A percentile compares a stretch with the other conserved stretches of the same genome.
Conservation (phyloP, 495 filamentous ascomycete species). For the Penicillium nucicola region DNA sequence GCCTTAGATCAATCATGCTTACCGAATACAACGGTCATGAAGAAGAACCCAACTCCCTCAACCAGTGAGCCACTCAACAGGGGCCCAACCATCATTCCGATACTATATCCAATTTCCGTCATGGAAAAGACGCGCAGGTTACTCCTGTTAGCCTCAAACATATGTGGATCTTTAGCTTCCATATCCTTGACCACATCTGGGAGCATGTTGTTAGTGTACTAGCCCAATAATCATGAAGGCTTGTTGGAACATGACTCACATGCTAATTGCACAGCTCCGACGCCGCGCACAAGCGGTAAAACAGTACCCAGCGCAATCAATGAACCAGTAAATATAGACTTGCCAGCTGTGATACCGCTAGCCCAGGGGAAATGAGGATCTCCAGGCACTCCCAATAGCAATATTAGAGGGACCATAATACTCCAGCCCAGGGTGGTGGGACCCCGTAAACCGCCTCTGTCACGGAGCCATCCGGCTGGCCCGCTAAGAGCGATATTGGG, state of each 20-base stretch:
- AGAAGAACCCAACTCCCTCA: slow-evolving; percentile 18
- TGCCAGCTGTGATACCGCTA: neutral
- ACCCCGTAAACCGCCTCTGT: slow-evolving; percentile 5
- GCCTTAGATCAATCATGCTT: neutral
- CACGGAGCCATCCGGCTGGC: slow-evolving; percentile 15
- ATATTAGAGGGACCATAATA: neutral
- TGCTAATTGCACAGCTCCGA: slow-evolving; percentile 9
- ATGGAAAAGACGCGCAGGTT: slow-evolving; percentile 25
- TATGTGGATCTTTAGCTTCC: slow-evolving; percentile 3
- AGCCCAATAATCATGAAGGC: neutral
- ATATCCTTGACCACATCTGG: slow-evolving; percentile 15
- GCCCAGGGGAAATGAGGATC: slow-evolving; percentile 9
- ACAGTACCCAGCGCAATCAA: slow-evolving; percentile 9
- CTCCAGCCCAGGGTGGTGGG: slow-evolving; percentile 9
- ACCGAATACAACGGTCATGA: slow-evolving; percentile 12
- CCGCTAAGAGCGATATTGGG: slow-evolving; percentile 11
- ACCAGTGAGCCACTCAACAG: slow-evolving; percentile 18
- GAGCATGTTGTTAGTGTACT: neutral
- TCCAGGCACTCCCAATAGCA: slow-evolving; percentile 11
- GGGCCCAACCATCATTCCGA: slow-evolving; percentile 24
- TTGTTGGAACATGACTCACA: slow-evolving; percentile 3
- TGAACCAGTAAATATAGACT: slow-evolving; percentile 4
- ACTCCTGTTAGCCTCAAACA: slow-evolving; percentile 17
- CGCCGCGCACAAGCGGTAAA: slow-evolving; percentile 5
- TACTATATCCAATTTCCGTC: slow-evolving; percentile 16